Evolutionary conservation across 164 flowering plant species (phyloP).

Genomic region (Santalum album): DNA sequence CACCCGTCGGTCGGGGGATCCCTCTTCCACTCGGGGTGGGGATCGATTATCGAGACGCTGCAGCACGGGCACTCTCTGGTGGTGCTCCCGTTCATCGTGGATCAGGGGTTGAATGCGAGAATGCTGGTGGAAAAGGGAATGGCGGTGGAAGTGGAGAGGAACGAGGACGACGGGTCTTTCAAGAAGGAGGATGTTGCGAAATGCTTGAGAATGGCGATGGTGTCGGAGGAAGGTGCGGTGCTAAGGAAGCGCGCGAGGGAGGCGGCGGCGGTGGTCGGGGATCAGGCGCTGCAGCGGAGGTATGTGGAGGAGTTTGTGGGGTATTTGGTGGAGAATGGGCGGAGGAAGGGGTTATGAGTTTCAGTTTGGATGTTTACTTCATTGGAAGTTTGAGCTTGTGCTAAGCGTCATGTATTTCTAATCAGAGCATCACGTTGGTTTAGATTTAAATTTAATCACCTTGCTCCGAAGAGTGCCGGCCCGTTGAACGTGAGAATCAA

Average conservation of each 20-base stretch:
- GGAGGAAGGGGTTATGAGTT: too few species aligned
- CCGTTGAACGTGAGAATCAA: too few species aligned
- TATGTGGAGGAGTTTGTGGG: not conserved
- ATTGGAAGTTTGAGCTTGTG: too few species aligned
- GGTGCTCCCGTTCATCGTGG: not conserved
- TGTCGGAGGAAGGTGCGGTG: not conserved
- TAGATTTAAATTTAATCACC: too few species aligned
- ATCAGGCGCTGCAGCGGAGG: not conserved
- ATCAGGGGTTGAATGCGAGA: not conserved
- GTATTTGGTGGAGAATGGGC: not conserved
- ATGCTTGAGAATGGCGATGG: not conserved
- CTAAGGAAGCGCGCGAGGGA: not conserved
- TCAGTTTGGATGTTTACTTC: too few species aligned
- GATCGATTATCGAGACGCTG: not conserved
- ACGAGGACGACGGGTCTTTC: not conserved
- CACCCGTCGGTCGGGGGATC: conserved; percentile 1
- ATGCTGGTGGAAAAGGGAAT: not conserved
- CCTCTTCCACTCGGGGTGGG: conserved; percentile 1
- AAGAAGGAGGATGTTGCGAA: not conserved
- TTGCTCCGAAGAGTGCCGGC: too few species aligned
- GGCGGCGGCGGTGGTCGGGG: not conserved
- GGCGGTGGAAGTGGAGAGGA: conserved; percentile 1
- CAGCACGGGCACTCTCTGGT: not conserved
- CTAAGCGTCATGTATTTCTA: too few species aligned
- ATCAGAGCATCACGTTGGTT: too few species aligned